A percentile compares a stretch with the other conserved stretches of the same genome.
These are phyloP conservation scores for Bryum argenteum DNA, from an alignment of 225 moss, liverwort and hornwort species.

Conservation along the genomic window DNA sequence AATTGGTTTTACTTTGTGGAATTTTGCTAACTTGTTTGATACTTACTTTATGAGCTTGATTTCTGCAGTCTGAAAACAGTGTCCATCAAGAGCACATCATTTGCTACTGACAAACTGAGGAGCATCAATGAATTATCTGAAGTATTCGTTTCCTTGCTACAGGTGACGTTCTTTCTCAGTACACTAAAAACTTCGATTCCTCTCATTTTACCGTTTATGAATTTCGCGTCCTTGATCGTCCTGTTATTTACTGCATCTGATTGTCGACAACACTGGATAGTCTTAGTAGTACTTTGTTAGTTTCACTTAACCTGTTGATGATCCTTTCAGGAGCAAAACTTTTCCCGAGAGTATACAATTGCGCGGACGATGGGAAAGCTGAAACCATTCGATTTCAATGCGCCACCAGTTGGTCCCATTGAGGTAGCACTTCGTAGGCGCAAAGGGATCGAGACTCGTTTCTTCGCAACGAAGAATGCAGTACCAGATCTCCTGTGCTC, in stretches of 20 bases:
- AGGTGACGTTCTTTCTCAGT: constrained; percentile 55
- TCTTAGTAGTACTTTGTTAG: not conserved
- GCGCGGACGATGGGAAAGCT: constrained; percentile 87
- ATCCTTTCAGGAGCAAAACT: constrained; percentile 81
- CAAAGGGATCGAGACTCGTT: constrained; percentile 39
- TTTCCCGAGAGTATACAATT: constrained; percentile 81
- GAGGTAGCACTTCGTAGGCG: constrained; percentile 45
- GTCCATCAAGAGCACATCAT: constrained; percentile 50
- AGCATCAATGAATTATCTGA: constrained; percentile 86
- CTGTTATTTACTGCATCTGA: not conserved
- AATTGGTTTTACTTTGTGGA: too few relatives aligned
- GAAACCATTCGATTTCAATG: constrained; percentile 81
- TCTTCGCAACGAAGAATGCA: constrained; percentile 15
- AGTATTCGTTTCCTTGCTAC: constrained; percentile 81
- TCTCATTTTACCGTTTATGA: not conserved
- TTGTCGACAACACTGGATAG: not conserved
- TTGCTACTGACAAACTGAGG: constrained; percentile 50
- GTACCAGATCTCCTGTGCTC: constrained; percentile 62
- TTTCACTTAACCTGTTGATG: not conserved
- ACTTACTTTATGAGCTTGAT: not conserved
- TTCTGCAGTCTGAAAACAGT: constrained; percentile 70
- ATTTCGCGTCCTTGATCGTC: not conserved
- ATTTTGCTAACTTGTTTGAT: not conserved
- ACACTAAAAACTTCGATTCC: constrained; percentile 7
- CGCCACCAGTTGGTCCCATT: constrained; percentile 50